Base-by-base conservation (phyloP, 1,139 yeast species). In the Sugiyamaella neomexicana region DNA sequence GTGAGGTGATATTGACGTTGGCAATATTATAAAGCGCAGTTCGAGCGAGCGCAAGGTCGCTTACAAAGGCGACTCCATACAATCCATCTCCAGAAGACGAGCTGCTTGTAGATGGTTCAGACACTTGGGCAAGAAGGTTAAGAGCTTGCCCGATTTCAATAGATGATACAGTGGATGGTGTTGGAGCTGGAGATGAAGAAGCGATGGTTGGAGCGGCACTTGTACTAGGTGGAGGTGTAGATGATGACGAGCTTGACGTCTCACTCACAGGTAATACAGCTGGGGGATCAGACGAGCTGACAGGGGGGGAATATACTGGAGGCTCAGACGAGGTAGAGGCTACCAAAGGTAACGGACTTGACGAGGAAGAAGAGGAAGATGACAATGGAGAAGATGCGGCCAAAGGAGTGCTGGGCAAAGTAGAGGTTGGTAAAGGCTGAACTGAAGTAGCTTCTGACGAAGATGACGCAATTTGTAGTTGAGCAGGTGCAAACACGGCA, bases 11-110 rank as follows among this genome's bases (percentile, higher is more conserved):
- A 46, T 46, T 37, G 32, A 54, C 47, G 36, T 58, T 50, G 42
- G 61, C 67, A 48, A 62, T 37, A 53, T 63, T 63, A 56, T 62
- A 62, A 38, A 63, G 53, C 13, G 65, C 65, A 8, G 65, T 61
- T 53, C 65, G 53, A n/a, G 62, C 52, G 9, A 58, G 48, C n/a
- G 53, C 41, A 36, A 62, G 49, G 25, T 58, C 51, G 45, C 65
- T 55, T 36, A 58, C 65, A 20, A 53, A 52, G 16, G 59, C 46
- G 13, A 62, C 64, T n/a, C 53, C 39, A 46, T 52, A 51, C 44
- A 56, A 50, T 23, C 44, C 47, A 12, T 53, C 27, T n/a, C 41
- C 31, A 15, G 46, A 36, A 6, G 60, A 37, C n/a, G 38, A 16
- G 3, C 31, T 32, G 27, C 25, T 20, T 5, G 39, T 17, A 5